Percentiles rank a stretch among this genome's conserved stretches.
Evolutionary conservation across 352 stramenopile genomes (phyloP).

Genomic region (Phytophthora europaea): DNA sequence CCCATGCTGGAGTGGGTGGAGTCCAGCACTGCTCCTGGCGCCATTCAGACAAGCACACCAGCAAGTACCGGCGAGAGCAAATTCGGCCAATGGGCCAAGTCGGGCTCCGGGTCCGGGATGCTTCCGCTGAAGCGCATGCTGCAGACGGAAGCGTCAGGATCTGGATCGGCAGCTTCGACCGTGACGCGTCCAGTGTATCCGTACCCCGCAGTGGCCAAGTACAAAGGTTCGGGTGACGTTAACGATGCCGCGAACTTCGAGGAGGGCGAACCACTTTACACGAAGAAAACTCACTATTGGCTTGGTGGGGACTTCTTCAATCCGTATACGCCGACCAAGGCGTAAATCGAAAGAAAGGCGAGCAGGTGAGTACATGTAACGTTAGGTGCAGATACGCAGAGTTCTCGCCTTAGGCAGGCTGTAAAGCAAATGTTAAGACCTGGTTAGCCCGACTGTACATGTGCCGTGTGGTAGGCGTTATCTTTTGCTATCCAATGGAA

Average conservation of each 20-base stretch:
- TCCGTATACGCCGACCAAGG: slow-evolving; percentile 32
- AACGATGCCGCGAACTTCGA: slow-evolving; percentile 44
- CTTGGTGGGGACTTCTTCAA: slow-evolving; percentile 41
- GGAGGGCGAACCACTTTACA: slow-evolving; percentile 42
- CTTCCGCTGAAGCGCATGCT: slow-evolving; percentile 10
- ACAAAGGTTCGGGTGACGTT: slow-evolving; percentile 37
- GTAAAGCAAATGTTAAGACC: not conserved
- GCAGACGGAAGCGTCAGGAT: slow-evolving; percentile 20
- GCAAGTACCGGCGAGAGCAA: slow-evolving; percentile 23
- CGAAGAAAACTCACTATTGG: slow-evolving; percentile 41
- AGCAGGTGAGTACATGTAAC: too few species aligned
- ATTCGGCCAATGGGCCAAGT: slow-evolving; percentile 44
- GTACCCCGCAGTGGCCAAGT: slow-evolving; percentile 42
- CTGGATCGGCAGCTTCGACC: slow-evolving; percentile 32
- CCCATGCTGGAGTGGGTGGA: slow-evolving; percentile 62
- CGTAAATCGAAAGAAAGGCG: slow-evolving; percentile 1
- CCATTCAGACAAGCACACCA: slow-evolving; percentile 37
- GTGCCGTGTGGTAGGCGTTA: too few species aligned
- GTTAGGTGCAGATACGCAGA: too few species aligned
- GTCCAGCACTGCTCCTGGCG: slow-evolving; percentile 35
- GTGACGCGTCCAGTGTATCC: slow-evolving; percentile 42
- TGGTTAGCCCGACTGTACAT: not conserved
- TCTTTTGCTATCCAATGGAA: too few species aligned
- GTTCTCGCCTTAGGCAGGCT: not conserved
- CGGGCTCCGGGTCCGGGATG: slow-evolving; percentile 12